These are phyloP conservation scores for Penicillium sclerotiorum DNA, from an alignment of 2,329 filamentous ascomycete species.

Conservation along the genomic window DNA sequence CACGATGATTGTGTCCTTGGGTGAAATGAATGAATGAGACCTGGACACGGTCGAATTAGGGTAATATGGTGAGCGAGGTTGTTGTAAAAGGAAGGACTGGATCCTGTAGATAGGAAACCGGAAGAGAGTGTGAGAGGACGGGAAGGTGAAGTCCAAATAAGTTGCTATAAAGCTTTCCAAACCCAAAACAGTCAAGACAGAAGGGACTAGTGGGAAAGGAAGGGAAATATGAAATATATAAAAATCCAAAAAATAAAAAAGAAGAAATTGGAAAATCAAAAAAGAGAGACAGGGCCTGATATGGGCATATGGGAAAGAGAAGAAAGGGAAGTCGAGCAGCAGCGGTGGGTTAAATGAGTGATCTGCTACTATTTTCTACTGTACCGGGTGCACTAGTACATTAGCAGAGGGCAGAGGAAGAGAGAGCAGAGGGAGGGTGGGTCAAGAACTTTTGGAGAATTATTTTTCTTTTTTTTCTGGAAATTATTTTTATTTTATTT, in stretches of 20 bases:
- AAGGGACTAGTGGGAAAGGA: constrained; percentile 29
- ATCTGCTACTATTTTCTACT: constrained; percentile 39
- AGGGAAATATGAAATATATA: constrained; percentile 31
- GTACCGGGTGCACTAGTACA: constrained; percentile 30
- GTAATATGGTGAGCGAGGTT: constrained; percentile 18
- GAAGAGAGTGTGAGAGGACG: constrained; percentile 33
- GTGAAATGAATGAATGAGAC: constrained; percentile 34
- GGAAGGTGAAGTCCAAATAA: constrained; percentile 21
- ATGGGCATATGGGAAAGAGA: constrained; percentile 23
- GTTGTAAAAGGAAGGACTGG: constrained; percentile 39
- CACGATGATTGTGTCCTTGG: constrained; percentile 5
- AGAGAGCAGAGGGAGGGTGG: constrained; percentile 16
- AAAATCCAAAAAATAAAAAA: constrained; percentile 31
- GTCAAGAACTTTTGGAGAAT: constrained; percentile 19
- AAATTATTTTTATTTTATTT: background rate
- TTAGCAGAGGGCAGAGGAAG: background rate
- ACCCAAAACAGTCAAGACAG: constrained; percentile 34
- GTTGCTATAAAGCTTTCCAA: constrained; percentile 28
- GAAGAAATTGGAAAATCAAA: constrained; percentile 17
- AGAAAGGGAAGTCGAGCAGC: constrained; percentile 27
- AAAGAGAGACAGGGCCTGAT: constrained; percentile 39
- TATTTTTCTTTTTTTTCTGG: constrained; percentile 2
- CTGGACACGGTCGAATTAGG: constrained; percentile 27
- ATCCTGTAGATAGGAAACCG: constrained; percentile 28
- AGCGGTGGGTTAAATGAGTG: constrained; percentile 40